Conservation (phyloP, 2,329 filamentous ascomycete species). For the Geoglossum cookeanum region DNA sequence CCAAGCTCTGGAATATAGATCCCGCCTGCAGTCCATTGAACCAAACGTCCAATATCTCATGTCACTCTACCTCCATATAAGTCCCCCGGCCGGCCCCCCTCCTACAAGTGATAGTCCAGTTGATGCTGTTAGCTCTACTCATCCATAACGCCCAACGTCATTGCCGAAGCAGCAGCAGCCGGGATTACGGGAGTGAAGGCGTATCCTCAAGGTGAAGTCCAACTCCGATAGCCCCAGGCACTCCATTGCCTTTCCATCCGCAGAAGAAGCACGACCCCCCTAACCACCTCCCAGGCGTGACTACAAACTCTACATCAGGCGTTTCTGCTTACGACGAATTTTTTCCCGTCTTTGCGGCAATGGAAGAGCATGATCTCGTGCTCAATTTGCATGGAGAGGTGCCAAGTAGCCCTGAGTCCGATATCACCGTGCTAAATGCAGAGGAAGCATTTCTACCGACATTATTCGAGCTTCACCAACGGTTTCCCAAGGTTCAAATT, state of each 20-base stretch:
- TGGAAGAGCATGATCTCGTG: constrained; percentile 69
- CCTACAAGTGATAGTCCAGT: no score
- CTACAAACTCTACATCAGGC: constrained; percentile 35
- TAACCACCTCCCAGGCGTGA: constrained; percentile 20
- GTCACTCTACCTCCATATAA: constrained; percentile 45
- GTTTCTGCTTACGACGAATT: constrained; percentile 50
- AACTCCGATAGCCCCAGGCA: no score
- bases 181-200: constrained; percentile 58
- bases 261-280: no score
- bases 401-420: constrained; percentile 24
- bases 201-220: constrained; percentile 26
- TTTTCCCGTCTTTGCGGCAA: constrained; percentile 67
- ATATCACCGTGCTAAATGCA: constrained; percentile 42
- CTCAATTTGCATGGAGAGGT: constrained; percentile 88
- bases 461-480: constrained; percentile 48
- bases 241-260: no score
- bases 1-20: constrained; percentile 47
- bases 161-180: constrained; percentile 51
- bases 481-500: constrained; percentile 37
- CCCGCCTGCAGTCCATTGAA: constrained; percentile 38
- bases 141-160: constrained; percentile 45
- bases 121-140: constrained; percentile 12
- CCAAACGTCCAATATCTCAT: constrained; percentile 50
- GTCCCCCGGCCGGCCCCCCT: no score
- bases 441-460: constrained; percentile 68